Base-by-base conservation (phyloP, 352 stramenopile genomes). In the Phytophthora niederhauseri region DNA sequence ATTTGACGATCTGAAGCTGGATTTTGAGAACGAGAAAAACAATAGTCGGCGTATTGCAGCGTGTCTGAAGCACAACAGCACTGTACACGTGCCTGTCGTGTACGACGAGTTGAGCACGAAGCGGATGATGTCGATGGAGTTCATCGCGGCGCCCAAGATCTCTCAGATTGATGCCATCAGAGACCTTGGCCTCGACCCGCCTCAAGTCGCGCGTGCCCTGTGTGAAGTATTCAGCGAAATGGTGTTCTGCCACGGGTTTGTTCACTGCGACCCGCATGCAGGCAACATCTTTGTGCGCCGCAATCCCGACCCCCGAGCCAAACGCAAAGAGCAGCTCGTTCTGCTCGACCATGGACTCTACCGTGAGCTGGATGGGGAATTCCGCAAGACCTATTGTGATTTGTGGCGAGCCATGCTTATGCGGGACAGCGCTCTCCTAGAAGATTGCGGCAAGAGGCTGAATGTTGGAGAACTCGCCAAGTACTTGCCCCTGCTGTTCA, bases 331-430 rank as follows among this genome's bases (percentile, higher is more conserved):
- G 15, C 89, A 99, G 81, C 81, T 99, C 26, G 97, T 99, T 43
- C 77, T 99, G 11, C 84, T 99, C 2, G 98, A 99, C 79, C 98
- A 99, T 73, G 98, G 98, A 19, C 77, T 99, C 4, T 99, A 99
- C 61, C 89, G 97, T 19, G 80, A 96, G 36, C 78, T 99, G 17
- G 95, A 98, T 57, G 79, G 87, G 31, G 76, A 93, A 20, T 99
- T 99, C 76, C 93, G 97, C 28, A 82, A 97, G 41, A 89, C 89
- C 1, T 99, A 99, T 78, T 98, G 95, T 45, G 81, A 96, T 53
- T 75, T 99, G 34, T 99, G 98, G 98, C 89, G 92, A 62, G 91
- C 90, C 12, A 95, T 99, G 61, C 82, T 99, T 6, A 80, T 99
- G 62, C 91, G 92, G 19, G 93, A 99, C 73, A 81, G 85, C 20